Percentiles rank a stretch among this genome's conserved stretches.
Conservation (phyloP, 2,329 filamentous ascomycete species). For the Stachybotrys elegans region DNA sequence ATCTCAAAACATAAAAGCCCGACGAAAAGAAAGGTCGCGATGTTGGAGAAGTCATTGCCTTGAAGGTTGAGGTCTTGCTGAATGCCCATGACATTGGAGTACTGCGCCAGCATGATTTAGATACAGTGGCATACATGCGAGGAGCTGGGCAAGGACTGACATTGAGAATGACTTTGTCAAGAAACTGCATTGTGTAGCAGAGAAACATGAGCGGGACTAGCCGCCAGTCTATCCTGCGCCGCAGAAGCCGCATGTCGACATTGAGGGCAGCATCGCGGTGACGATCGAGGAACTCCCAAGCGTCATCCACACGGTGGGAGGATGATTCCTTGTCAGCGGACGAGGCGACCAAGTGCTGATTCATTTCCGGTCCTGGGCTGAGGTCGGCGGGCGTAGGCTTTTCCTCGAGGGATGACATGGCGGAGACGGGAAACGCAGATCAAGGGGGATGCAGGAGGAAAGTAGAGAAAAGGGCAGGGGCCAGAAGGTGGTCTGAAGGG, state of each 20-base stretch:
- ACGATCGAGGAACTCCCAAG: constrained; percentile 39
- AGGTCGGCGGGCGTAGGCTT: not conserved
- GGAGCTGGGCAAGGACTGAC: constrained; percentile 34
- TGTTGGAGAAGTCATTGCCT: constrained; percentile 58
- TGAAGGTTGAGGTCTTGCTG: constrained; percentile 44
- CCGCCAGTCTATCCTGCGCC: constrained; percentile 52
- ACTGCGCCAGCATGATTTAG: constrained; percentile 30
- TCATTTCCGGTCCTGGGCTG: no score
- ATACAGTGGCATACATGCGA: constrained; percentile 1
- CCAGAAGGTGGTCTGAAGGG: not conserved
- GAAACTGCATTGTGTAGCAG: constrained; percentile 58
- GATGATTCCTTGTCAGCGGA: not conserved
- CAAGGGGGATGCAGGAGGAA: not conserved
- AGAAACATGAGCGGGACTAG: constrained; percentile 59
- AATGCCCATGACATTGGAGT: constrained; percentile 63
- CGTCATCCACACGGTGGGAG: constrained; percentile 30
- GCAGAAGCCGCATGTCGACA: constrained; percentile 39
- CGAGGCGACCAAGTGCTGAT: not conserved
- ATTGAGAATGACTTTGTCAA: constrained; percentile 61
- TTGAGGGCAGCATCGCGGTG: constrained; percentile 32
- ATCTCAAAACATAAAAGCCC: constrained; percentile 55
- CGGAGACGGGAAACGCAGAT: not conserved
- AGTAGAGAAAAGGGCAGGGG: not conserved
- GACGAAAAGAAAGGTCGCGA: constrained; percentile 59
- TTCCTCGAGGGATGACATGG: constrained; percentile 3